phyloP scores from a whole-genome alignment of 441 rosid genomes.

The Populus hybrid region DNA sequence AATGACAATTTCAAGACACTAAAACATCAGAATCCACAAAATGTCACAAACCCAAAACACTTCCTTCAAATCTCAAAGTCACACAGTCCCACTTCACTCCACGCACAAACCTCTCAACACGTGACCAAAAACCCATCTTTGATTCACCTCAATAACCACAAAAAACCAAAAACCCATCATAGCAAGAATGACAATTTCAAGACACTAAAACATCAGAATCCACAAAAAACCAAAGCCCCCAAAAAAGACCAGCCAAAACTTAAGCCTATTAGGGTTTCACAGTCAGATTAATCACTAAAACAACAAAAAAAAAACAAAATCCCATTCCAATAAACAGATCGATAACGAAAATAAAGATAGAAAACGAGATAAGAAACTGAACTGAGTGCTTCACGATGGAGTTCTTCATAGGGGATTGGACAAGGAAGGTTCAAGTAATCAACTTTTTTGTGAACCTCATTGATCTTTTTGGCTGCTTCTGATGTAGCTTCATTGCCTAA shows the following conservation, averaged over 20 bases:
- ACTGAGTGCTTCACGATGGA: constrained; percentile 94
- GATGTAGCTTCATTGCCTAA: constrained; percentile 24
- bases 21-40: neutral
- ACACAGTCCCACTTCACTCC: neutral
- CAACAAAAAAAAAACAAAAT: neutral
- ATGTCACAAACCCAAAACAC: neutral
- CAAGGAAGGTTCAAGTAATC: constrained; percentile 84
- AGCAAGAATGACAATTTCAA: no score
- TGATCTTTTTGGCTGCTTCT: constrained; percentile 21
- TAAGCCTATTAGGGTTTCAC: constrained; percentile 13
- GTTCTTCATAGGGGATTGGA: constrained; percentile 89
- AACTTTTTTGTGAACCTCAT: constrained; percentile 45
- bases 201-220: no score
- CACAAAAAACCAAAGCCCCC: neutral
- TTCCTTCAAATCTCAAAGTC: neutral
- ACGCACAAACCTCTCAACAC: neutral
- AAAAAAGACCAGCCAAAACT: neutral
- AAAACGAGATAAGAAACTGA: constrained; percentile 12
- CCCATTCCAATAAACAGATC: constrained; percentile 7
- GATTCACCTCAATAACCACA: neutral
- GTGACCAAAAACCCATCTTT: neutral
- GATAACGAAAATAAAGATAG: neutral
- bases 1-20: no score
- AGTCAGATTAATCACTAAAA: neutral
- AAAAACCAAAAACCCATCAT: no score